Evolutionary conservation across 2,329 filamentous ascomycete species (phyloP).

Genomic region (Clonostachys sp.): DNA sequence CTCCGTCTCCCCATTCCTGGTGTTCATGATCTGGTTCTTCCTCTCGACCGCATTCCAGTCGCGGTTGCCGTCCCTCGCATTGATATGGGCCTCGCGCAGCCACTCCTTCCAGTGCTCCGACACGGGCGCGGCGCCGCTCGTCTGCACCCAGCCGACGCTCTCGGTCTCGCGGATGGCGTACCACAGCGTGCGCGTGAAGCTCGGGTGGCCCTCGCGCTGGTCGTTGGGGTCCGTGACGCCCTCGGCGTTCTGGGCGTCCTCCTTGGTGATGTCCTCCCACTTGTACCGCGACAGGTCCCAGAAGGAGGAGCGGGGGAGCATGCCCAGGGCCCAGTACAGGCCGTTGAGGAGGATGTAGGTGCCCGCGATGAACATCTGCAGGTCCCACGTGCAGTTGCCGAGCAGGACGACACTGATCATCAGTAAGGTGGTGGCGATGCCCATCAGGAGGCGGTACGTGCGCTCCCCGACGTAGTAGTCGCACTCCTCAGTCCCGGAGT

Average conservation of each 20-base stretch:
- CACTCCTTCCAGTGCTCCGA: constrained; percentile 49
- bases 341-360: constrained; percentile 57
- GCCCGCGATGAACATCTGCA: constrained; percentile 53
- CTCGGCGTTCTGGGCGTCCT: constrained; percentile 29
- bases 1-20: neutral
- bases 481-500: constrained; percentile 57
- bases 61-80: constrained; percentile 21
- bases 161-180: constrained; percentile 51
- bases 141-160: constrained; percentile 46
- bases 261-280: constrained; percentile 31
- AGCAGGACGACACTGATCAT: constrained; percentile 59
- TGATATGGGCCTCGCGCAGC: constrained; percentile 41
- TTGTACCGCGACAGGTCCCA: constrained; percentile 55
- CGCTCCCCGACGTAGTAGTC: constrained; percentile 42
- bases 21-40: constrained; percentile 44
- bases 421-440: constrained; percentile 51
- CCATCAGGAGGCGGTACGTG: constrained; percentile 50
- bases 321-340: constrained; percentile 51
- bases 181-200: constrained; percentile 54
- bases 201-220: constrained; percentile 32
- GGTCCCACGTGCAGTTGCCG: constrained; percentile 57
- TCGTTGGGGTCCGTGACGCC: constrained; percentile 14
- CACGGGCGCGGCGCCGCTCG: constrained; percentile 44
- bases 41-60: constrained; percentile 41
- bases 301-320: constrained; percentile 41